A percentile compares a stretch with the other conserved stretches of the same genome.
phyloP scores from a whole-genome alignment of 2,329 filamentous ascomycete genomes.

The Dactylellina drechsleri region DNA sequence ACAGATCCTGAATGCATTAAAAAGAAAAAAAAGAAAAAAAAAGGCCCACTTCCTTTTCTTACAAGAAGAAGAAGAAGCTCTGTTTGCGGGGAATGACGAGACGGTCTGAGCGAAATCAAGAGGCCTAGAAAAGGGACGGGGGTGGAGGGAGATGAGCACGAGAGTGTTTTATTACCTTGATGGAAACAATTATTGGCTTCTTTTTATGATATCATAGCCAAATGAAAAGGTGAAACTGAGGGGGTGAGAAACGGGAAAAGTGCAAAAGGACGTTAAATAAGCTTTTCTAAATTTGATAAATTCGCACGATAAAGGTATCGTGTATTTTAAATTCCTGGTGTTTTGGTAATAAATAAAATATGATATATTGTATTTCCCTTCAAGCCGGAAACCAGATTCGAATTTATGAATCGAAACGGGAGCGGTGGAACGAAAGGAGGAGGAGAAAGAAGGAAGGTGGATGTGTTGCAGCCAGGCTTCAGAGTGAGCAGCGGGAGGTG shows the following conservation, averaged over 20 bases:
- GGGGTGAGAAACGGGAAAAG: too few relatives aligned
- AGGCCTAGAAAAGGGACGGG: constrained; percentile 25
- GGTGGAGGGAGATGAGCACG: constrained; percentile 39
- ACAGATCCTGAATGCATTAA: neutral
- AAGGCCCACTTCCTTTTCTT: neutral
- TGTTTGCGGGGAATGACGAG: constrained; percentile 23
- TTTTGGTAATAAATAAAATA: too few relatives aligned
- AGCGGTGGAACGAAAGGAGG: constrained; percentile 31
- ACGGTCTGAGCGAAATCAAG: constrained; percentile 37
- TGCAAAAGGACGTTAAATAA: neutral
- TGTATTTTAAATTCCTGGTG: constrained; percentile 1
- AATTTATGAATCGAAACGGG: neutral
- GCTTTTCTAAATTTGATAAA: constrained; percentile 7
- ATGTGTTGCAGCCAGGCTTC: constrained; percentile 19
- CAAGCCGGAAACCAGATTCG: too few relatives aligned
- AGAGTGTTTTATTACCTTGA: constrained; percentile 52
- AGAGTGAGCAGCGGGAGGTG: neutral
- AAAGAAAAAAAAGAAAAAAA: constrained; percentile 2
- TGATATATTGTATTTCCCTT: too few relatives aligned
- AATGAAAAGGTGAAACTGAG: too few relatives aligned
- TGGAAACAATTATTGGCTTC: constrained; percentile 39
- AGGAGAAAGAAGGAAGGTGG: constrained; percentile 18
- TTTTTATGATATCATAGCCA: constrained; percentile 8
- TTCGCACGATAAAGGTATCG: constrained; percentile 14
- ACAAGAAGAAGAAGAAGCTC: too few relatives aligned